These are phyloP conservation scores for Silene noctiflora DNA, from an alignment of 179 eudicot genomes.

Conservation along the genomic window DNA sequence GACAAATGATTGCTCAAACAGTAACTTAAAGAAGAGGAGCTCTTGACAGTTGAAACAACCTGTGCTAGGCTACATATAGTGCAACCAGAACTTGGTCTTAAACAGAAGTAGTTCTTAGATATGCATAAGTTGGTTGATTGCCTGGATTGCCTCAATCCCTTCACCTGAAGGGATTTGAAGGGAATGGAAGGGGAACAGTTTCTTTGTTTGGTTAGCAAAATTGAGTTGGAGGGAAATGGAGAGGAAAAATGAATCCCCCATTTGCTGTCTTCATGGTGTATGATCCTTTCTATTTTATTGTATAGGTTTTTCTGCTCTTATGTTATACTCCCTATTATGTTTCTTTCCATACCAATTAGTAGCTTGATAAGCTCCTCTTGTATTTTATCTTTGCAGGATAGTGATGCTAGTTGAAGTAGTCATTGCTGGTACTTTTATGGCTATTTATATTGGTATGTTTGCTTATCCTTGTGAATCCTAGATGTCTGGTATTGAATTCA, in stretches of 20 bases:
- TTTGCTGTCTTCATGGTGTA: background rate
- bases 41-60: background rate
- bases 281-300: background rate
- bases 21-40: background rate
- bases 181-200: background rate
- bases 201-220: background rate
- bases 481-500: background rate
- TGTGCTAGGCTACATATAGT: background rate
- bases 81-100: background rate
- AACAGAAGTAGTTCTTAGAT: background rate
- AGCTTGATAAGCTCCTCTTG: conserved; percentile 15
- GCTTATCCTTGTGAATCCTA: background rate
- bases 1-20: too few species aligned
- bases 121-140: background rate
- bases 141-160: background rate
- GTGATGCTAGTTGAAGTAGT: conserved; percentile 88
- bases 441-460: conserved; percentile 69
- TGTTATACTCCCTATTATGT: background rate
- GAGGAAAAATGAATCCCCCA: background rate
- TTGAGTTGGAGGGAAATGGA: background rate
- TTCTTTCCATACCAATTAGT: conserved; percentile 2
- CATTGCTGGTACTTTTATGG: conserved; percentile 79
- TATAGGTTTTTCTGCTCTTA: background rate
- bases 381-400: conserved; percentile 55
- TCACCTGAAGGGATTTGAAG: background rate